Percentiles rank a stretch among this genome's conserved stretches.
Evolutionary conservation across 495 filamentous ascomycete species (phyloP).

Genomic region (Aspergillus biplanus): DNA sequence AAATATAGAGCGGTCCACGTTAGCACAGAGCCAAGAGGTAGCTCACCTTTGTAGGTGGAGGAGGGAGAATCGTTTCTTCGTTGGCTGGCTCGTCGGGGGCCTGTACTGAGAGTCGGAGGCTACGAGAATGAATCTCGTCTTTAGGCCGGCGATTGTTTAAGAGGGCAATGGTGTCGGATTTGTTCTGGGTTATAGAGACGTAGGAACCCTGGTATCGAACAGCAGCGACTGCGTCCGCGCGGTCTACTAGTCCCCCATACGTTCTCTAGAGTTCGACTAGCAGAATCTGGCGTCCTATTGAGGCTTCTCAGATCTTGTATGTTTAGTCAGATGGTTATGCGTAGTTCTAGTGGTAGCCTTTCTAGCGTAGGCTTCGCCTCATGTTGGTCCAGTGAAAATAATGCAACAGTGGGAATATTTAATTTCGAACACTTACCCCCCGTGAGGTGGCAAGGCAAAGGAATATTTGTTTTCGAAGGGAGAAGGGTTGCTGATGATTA

Average conservation of each 20-base stretch:
- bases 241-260: slow-evolving; percentile 11
- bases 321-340: background rate
- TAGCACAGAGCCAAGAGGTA: background rate
- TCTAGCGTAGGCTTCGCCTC: background rate
- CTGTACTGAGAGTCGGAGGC: background rate
- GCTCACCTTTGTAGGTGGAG: background rate
- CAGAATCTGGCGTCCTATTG: background rate
- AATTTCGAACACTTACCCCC: no score
- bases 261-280: background rate
- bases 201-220: slow-evolving; percentile 14
- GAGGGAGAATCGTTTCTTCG: slow-evolving; percentile 1
- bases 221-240: slow-evolving; percentile 19
- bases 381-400: background rate
- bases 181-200: slow-evolving; percentile 1
- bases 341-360: background rate
- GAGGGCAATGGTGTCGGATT: slow-evolving; percentile 12
- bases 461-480: no score
- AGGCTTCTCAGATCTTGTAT: background rate
- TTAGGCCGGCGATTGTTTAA: slow-evolving; percentile 12
- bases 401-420: no score
- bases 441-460: no score
- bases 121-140: slow-evolving; percentile 7
- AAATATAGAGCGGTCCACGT: background rate
- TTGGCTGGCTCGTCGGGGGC: slow-evolving; percentile 1
- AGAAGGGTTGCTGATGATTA: no score